Evolutionary conservation across 352 stramenopile species (phyloP), one percentile per base, ranked within the genome.

Genomic region (Discostella stelligera): DNA sequence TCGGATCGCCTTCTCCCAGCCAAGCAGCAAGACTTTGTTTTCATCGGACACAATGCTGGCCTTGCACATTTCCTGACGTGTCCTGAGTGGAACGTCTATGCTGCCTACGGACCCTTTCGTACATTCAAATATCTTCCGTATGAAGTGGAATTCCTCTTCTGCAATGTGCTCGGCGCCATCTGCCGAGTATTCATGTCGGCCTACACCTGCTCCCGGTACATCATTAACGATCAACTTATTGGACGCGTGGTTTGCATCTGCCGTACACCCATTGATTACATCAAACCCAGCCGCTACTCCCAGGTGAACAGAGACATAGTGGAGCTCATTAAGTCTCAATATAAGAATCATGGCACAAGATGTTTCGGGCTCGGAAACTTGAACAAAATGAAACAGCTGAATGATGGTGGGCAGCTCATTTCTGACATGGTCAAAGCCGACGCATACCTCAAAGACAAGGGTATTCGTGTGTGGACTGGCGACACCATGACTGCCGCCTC

Each of bases 321-420:
- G 7, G 70, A 79, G 39, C 56, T 85, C 37, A 89, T 91, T 63
- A 62, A 46, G 11, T 66, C 78, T 63, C 74, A 90, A 58, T 66
- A 91, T 74, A 77, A 85, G 54, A 59, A 66, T 54, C 53, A 86
- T 66, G 73, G 78, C 68, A 88, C 69, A n/a, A 41, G 76, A 53
- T 81, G 85, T 60, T 85, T 84, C 69, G 78, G 83, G 23, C 73
- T 91, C 13, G 86, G 86, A 58, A 88, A 88, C 59, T 82, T 90
- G 62, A 91, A 91, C 63, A 91, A 91, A 74, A 91, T 89, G 75
- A 88, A 91, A 68, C 81, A 88, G 70, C 60, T 91, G 1, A 91
- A 91, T 74, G 86, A 88, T 77, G 86, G 86, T 46, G 86, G 86
- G 25, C 49, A 82, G 27, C 76, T 89, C 11, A 87, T 91, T 74